Evolutionary conservation across 169 alveolate genomes (phyloP).

Genomic region (Plasmodium knowlesi): DNA sequence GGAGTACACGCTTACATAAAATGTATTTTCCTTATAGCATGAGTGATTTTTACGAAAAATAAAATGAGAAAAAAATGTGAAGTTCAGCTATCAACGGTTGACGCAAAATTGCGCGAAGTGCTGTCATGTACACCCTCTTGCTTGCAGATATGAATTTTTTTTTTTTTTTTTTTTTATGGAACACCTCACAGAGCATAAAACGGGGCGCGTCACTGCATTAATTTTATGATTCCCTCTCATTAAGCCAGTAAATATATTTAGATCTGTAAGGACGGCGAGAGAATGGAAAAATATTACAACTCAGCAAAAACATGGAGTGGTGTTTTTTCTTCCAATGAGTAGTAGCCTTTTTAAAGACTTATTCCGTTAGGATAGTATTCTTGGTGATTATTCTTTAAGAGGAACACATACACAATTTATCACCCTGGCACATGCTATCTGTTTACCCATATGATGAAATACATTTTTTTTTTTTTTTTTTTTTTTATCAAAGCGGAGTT

Average conservation of each 20-base stretch:
- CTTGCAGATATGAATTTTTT: not conserved
- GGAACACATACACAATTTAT: not conserved
- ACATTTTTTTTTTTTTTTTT: too few species aligned
- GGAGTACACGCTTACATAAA: not conserved
- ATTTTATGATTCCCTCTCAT: not conserved
- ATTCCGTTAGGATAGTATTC: not conserved
- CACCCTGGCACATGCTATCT: not conserved
- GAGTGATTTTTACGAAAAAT: not conserved
- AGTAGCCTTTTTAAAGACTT: not conserved
- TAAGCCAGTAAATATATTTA: not conserved
- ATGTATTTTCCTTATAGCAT: not conserved
- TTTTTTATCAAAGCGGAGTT: not conserved
- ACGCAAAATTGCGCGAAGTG: not conserved
- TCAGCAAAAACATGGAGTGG: not conserved
- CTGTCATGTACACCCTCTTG: not conserved
- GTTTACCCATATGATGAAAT: not conserved
- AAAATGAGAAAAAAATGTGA: too few species aligned
- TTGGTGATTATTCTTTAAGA: not conserved
- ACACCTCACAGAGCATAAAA: not conserved
- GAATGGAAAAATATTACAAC: not conserved
- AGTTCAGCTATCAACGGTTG: not conserved
- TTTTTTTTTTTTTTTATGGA: not conserved
- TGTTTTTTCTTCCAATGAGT: not conserved
- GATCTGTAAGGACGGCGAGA: not conserved
- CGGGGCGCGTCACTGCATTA: not conserved